Conservation (phyloP, 164 flowering plant species). For the Vitis rupestris region DNA sequence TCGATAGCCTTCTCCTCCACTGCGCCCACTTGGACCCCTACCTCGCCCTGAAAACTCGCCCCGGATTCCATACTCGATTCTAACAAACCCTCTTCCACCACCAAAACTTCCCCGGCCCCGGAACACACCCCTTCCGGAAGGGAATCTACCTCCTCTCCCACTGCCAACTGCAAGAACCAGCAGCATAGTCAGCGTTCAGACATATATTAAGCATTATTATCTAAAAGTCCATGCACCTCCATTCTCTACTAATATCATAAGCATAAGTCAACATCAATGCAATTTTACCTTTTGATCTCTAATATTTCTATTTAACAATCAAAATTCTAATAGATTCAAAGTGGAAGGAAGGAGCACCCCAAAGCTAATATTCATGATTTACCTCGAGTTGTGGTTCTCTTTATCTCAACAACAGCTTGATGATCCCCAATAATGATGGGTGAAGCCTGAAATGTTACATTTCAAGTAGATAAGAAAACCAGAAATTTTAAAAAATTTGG, state of each 20-base stretch:
- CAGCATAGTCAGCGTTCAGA: background rate
- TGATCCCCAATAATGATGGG: constrained; percentile 43
- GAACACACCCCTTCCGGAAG: constrained; percentile 46
- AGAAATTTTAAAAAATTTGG: background rate
- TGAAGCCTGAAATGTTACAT: constrained; percentile 51
- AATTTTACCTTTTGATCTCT: background rate
- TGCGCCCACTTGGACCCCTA: constrained; percentile 32
- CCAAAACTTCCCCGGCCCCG: constrained; percentile 51
- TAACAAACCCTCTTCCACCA: constrained; percentile 48
- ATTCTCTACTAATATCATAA: too few species aligned
- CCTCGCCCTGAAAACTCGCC: constrained; percentile 47
- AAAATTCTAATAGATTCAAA: background rate
- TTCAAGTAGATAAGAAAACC: background rate
- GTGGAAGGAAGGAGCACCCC: background rate
- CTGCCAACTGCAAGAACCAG: constrained; percentile 44
- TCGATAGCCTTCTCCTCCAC: constrained; percentile 39
- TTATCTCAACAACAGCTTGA: constrained; percentile 44
- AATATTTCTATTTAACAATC: background rate
- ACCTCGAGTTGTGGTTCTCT: constrained; percentile 50
- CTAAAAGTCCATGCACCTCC: too few species aligned
- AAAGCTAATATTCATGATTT: constrained; percentile 4
- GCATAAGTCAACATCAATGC: too few species aligned
- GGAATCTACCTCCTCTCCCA: constrained; percentile 44
- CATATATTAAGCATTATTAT: too few species aligned
- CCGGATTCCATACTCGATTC: constrained; percentile 47